A percentile compares a stretch with the other conserved stretches of the same genome.
Conservation (phyloP, 208 protist species). For the Perkinsela sp. region DNA sequence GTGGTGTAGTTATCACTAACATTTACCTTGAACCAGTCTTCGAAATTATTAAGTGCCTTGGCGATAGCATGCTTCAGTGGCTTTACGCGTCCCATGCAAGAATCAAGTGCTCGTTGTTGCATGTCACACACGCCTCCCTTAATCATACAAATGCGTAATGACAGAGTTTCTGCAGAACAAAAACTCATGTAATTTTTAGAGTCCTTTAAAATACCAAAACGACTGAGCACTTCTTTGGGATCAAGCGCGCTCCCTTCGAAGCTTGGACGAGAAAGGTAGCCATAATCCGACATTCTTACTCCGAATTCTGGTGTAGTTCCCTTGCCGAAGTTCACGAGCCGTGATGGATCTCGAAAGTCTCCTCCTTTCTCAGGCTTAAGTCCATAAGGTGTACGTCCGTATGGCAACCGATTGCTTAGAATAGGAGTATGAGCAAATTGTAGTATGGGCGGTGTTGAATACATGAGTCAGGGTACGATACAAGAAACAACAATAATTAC, state of each 20-base stretch:
- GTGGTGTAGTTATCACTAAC: conserved; percentile 64
- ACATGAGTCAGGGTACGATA: too few relatives aligned
- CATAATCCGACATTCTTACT: conserved; percentile 28
- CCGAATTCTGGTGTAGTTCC: conserved; percentile 50
- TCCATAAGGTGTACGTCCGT: conserved; percentile 12
- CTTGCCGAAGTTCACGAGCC: conserved; percentile 52
- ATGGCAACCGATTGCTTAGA: neutral
- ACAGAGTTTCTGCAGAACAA: conserved; percentile 45
- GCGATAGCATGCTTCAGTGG: conserved; percentile 34
- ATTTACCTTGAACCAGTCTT: conserved; percentile 61
- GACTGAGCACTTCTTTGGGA: conserved; percentile 20
- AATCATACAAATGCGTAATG: conserved; percentile 52
- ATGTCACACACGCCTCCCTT: conserved; percentile 37
- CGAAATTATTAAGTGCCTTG: conserved; percentile 26
- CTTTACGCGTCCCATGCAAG: conserved; percentile 34
- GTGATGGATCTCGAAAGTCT: conserved; percentile 55
- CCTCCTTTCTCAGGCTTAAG: conserved; percentile 34
- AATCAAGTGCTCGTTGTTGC: conserved; percentile 26
- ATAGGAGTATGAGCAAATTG: neutral
- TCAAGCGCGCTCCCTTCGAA: conserved; percentile 25
- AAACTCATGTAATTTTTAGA: conserved; percentile 28
- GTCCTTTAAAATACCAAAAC: conserved; percentile 33
- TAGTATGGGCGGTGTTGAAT: neutral
- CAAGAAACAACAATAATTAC: too few relatives aligned
- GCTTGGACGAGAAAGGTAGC: conserved; percentile 37